phyloP scores from a whole-genome alignment of 2,329 filamentous ascomycete species.

The Calycina herbarum region DNA sequence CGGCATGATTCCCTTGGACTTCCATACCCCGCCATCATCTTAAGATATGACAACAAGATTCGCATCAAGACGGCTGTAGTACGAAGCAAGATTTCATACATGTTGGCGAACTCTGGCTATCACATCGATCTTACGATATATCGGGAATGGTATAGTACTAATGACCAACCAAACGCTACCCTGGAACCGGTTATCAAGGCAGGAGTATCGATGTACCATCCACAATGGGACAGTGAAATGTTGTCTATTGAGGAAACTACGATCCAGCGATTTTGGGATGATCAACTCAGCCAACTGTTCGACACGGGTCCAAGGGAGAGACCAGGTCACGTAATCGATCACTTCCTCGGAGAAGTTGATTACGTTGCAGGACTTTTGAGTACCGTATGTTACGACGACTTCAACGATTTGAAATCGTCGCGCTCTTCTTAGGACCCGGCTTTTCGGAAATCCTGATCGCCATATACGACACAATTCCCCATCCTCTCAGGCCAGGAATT shows the following conservation, averaged over 20 bases:
- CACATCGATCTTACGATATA: slow-evolving; percentile 35
- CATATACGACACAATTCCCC: slow-evolving; percentile 12
- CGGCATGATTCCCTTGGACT: slow-evolving; percentile 29
- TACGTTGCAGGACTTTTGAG: slow-evolving; percentile 21
- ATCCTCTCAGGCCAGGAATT: slow-evolving; percentile 12
- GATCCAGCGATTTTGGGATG: slow-evolving; percentile 27
- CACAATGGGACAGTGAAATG: slow-evolving; percentile 34
- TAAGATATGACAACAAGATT: slow-evolving; percentile 17
- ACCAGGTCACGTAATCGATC: slow-evolving; percentile 23
- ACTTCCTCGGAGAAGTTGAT: slow-evolving; percentile 26
- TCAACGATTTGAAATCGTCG: neutral
- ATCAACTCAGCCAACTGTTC: slow-evolving; percentile 30
- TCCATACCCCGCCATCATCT: slow-evolving; percentile 28
- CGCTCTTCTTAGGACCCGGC: neutral
- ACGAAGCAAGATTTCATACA: slow-evolving; percentile 32
- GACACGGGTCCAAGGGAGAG: slow-evolving; percentile 5
- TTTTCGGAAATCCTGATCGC: neutral
- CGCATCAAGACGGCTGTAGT: slow-evolving; percentile 26
- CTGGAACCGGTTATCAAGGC: slow-evolving; percentile 27
- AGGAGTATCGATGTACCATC: slow-evolving; percentile 34
- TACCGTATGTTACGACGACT: slow-evolving; percentile 7
- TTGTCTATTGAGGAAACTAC: slow-evolving; percentile 28
- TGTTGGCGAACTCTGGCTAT: slow-evolving; percentile 26
- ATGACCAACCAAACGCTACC: slow-evolving; percentile 20
- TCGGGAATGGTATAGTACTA: slow-evolving; percentile 28